Base-by-base conservation (phyloP, 768 basidiomycete species). In the Lyophyllum shimeji region DNA sequence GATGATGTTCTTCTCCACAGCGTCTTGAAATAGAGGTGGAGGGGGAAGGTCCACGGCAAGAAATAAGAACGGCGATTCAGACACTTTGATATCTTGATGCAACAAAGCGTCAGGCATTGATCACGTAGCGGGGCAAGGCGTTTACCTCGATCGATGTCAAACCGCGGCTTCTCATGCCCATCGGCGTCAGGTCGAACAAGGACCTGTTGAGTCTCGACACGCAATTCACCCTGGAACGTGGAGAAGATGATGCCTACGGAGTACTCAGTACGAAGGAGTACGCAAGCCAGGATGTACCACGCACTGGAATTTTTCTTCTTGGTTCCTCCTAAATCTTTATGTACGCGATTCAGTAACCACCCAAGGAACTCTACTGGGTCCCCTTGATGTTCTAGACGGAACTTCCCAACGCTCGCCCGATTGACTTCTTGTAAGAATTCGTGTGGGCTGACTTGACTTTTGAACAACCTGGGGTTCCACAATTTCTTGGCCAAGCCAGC, bases 341-440 rank as follows among this genome's bases (percentile, higher is more conserved):
- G 97, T 42, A 98, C 81, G 46, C 84, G 85, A 71, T 98, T 98
- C 50, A 99, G 79, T 59, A 99, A 69, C 97, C 97, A 99, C 27
- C 93, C 86, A 42, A 99, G 72, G 67, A 98, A 99, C 64, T 98
- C 97, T 1, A 93, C 86, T 13, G 97, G 97, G 69, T 99, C 97
- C 1, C 97, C 97, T 73, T 95, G 93, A 67, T 90, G 81, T 65
- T 96, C 95, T 61, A 98, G 79, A 59, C 92, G 86, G 74, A 95
- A 98, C 74, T 93, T 94, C 15, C 93, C 95, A 45, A 76, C 82
- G 65, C 93, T 95, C 47, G 89, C 88, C 60, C 93, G 82, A 62
- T 89, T 88, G 53, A 98, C 95, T 73, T 98, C 97, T 72, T 99
- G 97, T 53, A 99, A 74, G 69, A 98, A 95, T 69, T 99, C 97